Evolutionary conservation across 2,329 filamentous ascomycete species (phyloP).

Genomic region (Aspergillus awamori): DNA sequence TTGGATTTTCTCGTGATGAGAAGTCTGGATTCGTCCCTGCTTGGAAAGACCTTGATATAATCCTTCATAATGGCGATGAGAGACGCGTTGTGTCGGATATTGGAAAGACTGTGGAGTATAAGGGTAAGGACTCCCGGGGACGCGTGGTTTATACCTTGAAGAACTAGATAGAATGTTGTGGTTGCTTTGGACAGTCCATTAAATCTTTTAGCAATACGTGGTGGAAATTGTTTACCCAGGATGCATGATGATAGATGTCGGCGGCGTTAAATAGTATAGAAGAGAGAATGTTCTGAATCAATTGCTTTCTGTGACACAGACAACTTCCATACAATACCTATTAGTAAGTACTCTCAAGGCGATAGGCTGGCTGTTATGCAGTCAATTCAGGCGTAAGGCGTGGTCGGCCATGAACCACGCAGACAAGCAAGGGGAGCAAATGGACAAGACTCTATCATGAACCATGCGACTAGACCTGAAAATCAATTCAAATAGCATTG

Average conservation of each 20-base stretch:
- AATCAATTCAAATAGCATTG: constrained; percentile 13
- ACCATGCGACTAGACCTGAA: background rate
- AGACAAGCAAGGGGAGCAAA: background rate
- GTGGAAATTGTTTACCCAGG: no score
- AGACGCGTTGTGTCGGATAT: constrained; percentile 42
- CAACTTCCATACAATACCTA: background rate
- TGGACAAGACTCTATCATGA: background rate
- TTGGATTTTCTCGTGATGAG: constrained; percentile 46
- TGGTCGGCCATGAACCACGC: background rate
- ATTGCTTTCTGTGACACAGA: background rate
- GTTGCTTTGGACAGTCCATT: background rate
- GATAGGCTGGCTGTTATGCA: background rate
- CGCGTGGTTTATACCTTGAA: constrained; percentile 36
- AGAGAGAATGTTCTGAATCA: background rate
- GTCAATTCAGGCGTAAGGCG: background rate
- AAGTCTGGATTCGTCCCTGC: constrained; percentile 49
- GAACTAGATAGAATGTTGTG: constrained; percentile 14
- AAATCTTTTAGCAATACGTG: background rate
- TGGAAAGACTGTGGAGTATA: constrained; percentile 34
- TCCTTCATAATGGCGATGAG: constrained; percentile 56
- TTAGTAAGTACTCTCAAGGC: background rate
- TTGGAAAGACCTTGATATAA: constrained; percentile 55
- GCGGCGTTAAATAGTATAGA: background rate
- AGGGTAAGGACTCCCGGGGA: constrained; percentile 32
- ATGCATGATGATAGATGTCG: background rate